Evolutionary conservation across 768 basidiomycete species (phyloP), one percentile per base, ranked within the genome.

Genomic region (Tricholoma matsutake): DNA sequence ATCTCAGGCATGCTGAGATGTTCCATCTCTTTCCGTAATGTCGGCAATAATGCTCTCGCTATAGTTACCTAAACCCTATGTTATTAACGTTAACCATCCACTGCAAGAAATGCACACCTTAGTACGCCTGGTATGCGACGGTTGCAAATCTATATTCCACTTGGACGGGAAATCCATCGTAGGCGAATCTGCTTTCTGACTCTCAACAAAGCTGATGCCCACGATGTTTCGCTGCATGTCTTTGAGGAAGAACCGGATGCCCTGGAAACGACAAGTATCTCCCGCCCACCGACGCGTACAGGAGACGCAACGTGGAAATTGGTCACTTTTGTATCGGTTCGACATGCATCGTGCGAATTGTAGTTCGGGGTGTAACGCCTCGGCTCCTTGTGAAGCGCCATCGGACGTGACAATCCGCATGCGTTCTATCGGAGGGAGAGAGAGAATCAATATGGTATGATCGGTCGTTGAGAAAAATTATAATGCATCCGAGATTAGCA

Each of bases 231-330:
- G 74, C 41, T 85, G 77, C 41, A 72, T 63, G 61, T 90, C 85
- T 63, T 88, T 86, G 67, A 89, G 76, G 73, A 93, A 88, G 69
- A 85, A 89, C 18, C 91, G 84, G 64, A 93, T 89, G n/a, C 86
- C 85, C 71, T 92, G 91, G 73, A 93, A 93, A 25, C 91, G 86
- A 69, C 91, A 93, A 2, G 90, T 92, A 69, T 93, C 91, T 41
- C 91, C 91, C 0, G 90, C 90, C 91, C 91, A 92, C 22, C 91
- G 87, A 43, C 91, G 86, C 34, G 88, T 92, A 71, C 91, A 93
- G 2, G 90, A 88, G 35, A 92, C 88, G 67, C 91, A 93, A 13
- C 88, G 86, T 41, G 91, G 88, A 72, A 92, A 90, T 56, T 81
- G 78, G 64, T 91, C 89, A 47, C 78, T 74, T 63, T 83, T 83